These are phyloP conservation scores for Tetratostichococcus sp. DNA, from an alignment of 139 green algal species.

Conservation along the genomic window DNA sequence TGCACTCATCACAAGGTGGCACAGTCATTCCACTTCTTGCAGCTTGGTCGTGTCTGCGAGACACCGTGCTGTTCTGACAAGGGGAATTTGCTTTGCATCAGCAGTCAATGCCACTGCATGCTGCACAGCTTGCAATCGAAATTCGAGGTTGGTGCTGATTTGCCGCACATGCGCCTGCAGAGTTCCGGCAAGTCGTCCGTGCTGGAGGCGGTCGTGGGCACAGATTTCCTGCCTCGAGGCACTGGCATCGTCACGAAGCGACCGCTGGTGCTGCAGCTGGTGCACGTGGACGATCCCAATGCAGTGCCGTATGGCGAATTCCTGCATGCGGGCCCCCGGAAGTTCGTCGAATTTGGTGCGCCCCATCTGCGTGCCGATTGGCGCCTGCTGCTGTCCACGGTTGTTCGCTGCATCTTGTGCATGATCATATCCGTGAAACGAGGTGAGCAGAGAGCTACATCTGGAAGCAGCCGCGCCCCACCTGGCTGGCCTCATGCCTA, in stretches of 20 bases:
- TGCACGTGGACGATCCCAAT: slow-evolving; percentile 69
- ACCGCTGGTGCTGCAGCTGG: slow-evolving; percentile 88
- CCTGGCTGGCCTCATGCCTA: background rate
- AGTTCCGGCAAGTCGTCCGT: slow-evolving; percentile 91
- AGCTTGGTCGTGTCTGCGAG: too few species aligned
- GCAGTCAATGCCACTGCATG: too few species aligned
- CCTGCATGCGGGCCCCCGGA: slow-evolving; percentile 68
- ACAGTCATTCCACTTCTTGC: too few species aligned
- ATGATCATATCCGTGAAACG: too few species aligned
- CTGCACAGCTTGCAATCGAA: background rate
- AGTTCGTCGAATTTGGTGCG: slow-evolving; percentile 81
- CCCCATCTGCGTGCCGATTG: background rate
- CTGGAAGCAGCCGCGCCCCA: background rate
- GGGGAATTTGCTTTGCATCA: too few species aligned
- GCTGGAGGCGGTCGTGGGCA: slow-evolving; percentile 91
- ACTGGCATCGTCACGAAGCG: slow-evolving; percentile 91
- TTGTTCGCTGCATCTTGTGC: too few species aligned
- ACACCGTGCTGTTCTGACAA: too few species aligned
- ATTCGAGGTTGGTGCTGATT: background rate
- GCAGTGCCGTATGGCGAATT: slow-evolving; percentile 88
- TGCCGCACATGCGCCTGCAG: slow-evolving; percentile 43
- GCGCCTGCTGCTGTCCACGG: too few species aligned
- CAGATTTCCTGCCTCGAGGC: slow-evolving; percentile 89
- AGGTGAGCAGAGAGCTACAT: too few species aligned
- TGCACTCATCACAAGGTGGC: too few species aligned